These are phyloP conservation scores for Tulasnella calospora DNA, from an alignment of 768 basidiomycete species.

Conservation along the genomic window DNA sequence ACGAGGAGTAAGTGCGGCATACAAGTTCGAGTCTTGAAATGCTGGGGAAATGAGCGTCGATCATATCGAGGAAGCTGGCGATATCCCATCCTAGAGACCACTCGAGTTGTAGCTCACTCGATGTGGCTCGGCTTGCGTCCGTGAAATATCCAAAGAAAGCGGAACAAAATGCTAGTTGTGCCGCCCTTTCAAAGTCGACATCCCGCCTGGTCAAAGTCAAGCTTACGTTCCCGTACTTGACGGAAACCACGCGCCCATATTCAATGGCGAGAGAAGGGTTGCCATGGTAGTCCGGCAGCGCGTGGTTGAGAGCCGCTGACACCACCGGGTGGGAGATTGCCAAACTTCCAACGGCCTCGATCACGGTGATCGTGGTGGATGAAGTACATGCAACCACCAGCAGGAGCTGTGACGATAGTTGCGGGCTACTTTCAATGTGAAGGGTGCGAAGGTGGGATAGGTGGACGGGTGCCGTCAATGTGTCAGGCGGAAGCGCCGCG, in stretches of 20 bases:
- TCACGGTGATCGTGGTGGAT: not conserved
- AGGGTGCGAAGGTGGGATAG: not conserved
- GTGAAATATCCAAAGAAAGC: not conserved
- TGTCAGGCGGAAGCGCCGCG: not conserved
- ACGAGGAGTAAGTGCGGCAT: not conserved
- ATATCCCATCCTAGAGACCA: not conserved
- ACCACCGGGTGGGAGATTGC: not conserved
- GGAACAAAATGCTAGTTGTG: not conserved
- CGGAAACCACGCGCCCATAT: not conserved
- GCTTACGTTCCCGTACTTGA: not conserved
- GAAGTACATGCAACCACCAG: not conserved
- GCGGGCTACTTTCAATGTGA: not conserved
- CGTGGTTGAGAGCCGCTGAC: not conserved
- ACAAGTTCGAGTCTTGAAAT: not conserved
- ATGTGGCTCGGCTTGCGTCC: not conserved
- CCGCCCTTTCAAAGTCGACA: not conserved
- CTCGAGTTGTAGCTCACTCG: not conserved
- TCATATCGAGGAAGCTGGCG: not conserved
- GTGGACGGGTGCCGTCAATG: not conserved
- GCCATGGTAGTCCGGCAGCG: not conserved
- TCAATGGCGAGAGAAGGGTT: not conserved
- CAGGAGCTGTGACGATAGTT: not conserved
- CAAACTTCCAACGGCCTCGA: not conserved
- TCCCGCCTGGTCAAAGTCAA: not conserved
- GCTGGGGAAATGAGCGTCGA: not conserved